These are phyloP conservation scores for Gossypium davidsonii DNA, from an alignment of 441 rosid species.

Conservation along the genomic window DNA sequence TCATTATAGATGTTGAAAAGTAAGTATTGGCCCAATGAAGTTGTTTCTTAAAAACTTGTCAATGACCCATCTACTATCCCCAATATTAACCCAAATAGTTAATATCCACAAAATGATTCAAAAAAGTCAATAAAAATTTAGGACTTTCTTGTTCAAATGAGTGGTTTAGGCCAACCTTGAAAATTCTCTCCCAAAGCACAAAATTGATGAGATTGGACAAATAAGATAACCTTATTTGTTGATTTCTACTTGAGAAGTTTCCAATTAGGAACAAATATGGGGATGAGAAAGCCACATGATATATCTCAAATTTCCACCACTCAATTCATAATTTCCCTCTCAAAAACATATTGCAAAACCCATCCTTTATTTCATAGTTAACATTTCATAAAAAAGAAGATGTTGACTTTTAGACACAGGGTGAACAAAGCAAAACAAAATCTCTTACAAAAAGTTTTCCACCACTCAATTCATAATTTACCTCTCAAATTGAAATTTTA, in stretches of 20 bases:
- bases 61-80: too few species aligned
- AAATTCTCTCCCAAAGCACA: neutral
- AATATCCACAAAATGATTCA: neutral
- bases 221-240: constrained; percentile 58
- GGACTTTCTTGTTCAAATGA: neutral
- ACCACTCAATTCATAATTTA: too few species aligned
- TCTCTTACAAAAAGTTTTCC: too few species aligned
- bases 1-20: neutral
- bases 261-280: constrained; percentile 48
- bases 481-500: too few species aligned
- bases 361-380: neutral
- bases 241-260: constrained; percentile 28
- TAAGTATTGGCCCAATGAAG: neutral
- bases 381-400: neutral
- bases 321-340: neutral
- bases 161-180: neutral
- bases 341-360: neutral
- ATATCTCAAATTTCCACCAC: constrained; percentile 28
- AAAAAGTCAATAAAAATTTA: neutral
- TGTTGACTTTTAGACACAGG: constrained; percentile 1
- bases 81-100: neutral
- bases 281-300: constrained; percentile 3
- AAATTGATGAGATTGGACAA: constrained; percentile 16
- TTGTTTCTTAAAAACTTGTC: too few species aligned
- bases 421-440: neutral